Base-by-base conservation (phyloP, 2,329 filamentous ascomycete species). In the Penicillium frequentans region DNA sequence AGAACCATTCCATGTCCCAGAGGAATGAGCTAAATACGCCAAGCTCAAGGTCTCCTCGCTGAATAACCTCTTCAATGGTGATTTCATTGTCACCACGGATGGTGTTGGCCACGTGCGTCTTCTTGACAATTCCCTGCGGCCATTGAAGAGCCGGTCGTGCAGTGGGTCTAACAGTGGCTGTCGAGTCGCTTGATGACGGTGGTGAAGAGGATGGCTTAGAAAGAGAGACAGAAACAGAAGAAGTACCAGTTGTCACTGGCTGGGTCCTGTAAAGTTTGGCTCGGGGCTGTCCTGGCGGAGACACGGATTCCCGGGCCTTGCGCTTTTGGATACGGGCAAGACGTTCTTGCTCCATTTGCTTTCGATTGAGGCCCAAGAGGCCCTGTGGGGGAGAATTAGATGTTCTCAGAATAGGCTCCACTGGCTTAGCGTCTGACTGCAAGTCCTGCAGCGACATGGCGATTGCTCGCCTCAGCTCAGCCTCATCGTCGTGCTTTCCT, bases 1-100 rank as follows among this genome's bases (percentile, higher is more conserved):
- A 73, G 45, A 95, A 72, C 90, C 91, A 97, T 27, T 89, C 83
- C 14, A 88, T 84, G 61, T 98, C 89, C 86, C 90, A 95, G 70
- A 93, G 86, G 65, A 90, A 98, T 0, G 93, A 90, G 64, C 92
- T 96, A 5, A 98, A 77, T 0, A 98, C 84, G 1, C 91, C 93
- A 39, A 91, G 84, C 50, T 90, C 79, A 9, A 98, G 79, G 13
- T 87, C 82, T 1, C 84, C 76, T 59, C 85, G 87, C 70, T 96
- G 89, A 1, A 97, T 75, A 0, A 97, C 84, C 71, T 97, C 92
- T 67, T 96, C 91, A 42, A 98, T 86, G 58, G 87, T 95, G 69
- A 98, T 91, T 60, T 96, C 91, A 59, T 92, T 83, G 5, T 78
- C 79, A 0, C 72, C 79, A 35, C 90, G 81, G 1, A 82, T 77